Percentiles rank a stretch among this genome's conserved stretches.
phyloP scores from a whole-genome alignment of 192 early-diverging fungal genomes.

The Backusella morwellensis region DNA sequence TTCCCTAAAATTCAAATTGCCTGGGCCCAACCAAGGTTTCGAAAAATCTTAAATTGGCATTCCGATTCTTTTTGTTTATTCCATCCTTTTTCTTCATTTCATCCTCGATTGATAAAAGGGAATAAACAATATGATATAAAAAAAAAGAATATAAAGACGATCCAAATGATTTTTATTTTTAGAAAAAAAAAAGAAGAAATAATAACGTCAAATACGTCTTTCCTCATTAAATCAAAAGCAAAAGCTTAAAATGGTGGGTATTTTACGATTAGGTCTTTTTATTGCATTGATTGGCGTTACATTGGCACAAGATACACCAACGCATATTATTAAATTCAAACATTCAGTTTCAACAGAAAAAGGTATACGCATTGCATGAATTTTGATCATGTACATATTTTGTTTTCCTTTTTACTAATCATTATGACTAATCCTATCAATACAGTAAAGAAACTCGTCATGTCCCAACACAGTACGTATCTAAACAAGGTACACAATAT shows the following conservation, averaged over 20 bases:
- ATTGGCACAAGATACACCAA: slow-evolving; percentile 8
- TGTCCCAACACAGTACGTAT: slow-evolving; percentile 8
- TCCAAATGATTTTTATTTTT: background rate
- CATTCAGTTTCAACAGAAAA: background rate
- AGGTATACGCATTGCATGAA: slow-evolving; percentile 10
- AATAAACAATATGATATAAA: background rate
- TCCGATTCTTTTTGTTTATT: background rate
- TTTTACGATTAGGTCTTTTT: background rate
- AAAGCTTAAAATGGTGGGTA: background rate
- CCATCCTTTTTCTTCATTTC: background rate
- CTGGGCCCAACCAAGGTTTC: background rate
- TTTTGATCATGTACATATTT: background rate
- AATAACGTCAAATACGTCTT: background rate
- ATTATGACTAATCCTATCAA: background rate
- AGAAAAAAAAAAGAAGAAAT: background rate
- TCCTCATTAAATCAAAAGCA: background rate
- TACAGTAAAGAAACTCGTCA: slow-evolving; percentile 1
- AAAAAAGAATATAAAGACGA: background rate
- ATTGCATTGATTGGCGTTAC: background rate
- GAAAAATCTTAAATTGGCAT: background rate
- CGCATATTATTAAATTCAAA: slow-evolving; percentile 38
- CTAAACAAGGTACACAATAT: background rate
- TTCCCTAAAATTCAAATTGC: background rate
- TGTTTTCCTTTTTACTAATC: background rate
- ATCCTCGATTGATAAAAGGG: background rate